Conservation (phyloP, 2,329 filamentous ascomycete species). For the Trichoderma hamatum region DNA sequence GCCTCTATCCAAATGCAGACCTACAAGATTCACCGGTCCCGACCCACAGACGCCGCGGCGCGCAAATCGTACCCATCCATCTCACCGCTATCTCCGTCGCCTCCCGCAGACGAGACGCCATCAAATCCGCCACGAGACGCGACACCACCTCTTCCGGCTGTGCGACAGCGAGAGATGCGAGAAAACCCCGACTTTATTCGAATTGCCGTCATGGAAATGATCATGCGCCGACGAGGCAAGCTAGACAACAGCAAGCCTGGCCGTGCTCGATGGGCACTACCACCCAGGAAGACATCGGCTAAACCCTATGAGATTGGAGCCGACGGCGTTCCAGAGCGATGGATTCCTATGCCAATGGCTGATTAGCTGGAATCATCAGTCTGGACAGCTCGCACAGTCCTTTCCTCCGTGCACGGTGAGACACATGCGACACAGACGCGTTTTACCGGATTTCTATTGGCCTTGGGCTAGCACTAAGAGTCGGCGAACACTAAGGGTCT, state of each 20-base stretch:
- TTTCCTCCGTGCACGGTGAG: neutral
- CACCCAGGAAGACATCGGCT: slow-evolving; percentile 59
- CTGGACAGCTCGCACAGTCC: neutral
- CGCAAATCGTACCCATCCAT: slow-evolving; percentile 40
- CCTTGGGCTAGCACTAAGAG: neutral
- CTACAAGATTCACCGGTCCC: slow-evolving; percentile 62
- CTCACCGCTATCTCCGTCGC: slow-evolving; percentile 38
- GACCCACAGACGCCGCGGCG: slow-evolving; percentile 41
- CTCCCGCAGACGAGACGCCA: slow-evolving; percentile 38
- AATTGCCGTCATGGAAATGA: slow-evolving; percentile 72
- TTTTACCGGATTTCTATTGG: neutral
- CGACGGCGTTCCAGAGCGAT: slow-evolving; percentile 63
- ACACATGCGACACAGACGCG: neutral
- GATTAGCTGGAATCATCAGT: neutral
- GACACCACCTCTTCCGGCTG: slow-evolving; percentile 43
- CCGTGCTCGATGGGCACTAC: slow-evolving; percentile 68
- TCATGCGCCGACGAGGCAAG: slow-evolving; percentile 69
- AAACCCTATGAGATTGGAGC: slow-evolving; percentile 59
- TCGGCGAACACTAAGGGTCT: slow-evolving; percentile 10
- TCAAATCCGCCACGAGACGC: neutral
- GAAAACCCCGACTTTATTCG: slow-evolving; percentile 73
- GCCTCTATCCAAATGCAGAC: slow-evolving; percentile 74
- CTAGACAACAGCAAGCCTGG: slow-evolving; percentile 68
- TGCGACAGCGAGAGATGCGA: slow-evolving; percentile 67
- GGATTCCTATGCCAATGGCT: slow-evolving; percentile 47